These are phyloP conservation scores for Chaetomium cochliodes DNA, from an alignment of 495 filamentous ascomycete genomes.

Conservation along the genomic window DNA sequence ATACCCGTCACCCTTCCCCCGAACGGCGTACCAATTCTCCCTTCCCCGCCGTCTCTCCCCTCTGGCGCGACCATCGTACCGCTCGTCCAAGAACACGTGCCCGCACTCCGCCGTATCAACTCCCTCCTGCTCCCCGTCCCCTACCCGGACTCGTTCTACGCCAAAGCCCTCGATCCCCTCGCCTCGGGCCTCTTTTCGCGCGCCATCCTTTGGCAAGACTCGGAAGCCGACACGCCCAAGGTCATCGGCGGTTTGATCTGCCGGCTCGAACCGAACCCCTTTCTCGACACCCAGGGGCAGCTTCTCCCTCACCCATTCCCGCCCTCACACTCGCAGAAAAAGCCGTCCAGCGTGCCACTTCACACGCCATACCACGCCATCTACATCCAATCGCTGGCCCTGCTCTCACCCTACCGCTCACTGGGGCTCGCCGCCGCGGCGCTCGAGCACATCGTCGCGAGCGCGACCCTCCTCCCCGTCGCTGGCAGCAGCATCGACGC, in stretches of 20 bases:
- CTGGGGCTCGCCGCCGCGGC: conserved; percentile 77
- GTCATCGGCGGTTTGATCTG: conserved; percentile 83
- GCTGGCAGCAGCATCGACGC: conserved; percentile 48
- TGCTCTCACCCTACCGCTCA: conserved; percentile 78
- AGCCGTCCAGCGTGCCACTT: not conserved
- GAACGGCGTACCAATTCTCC: conserved; percentile 37
- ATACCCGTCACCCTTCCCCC: conserved; percentile 33
- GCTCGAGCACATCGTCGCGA: conserved; percentile 56
- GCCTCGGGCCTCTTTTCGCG: conserved; percentile 70
- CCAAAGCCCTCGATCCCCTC: conserved; percentile 65
- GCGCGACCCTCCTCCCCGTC: conserved; percentile 37
- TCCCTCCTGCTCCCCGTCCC: conserved; percentile 78
- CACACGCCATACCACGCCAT: conserved; percentile 48
- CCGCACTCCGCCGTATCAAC: conserved; percentile 78
- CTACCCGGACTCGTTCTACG: conserved; percentile 87
- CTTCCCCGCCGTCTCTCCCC: conserved; percentile 40
- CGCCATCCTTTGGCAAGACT: conserved; percentile 60
- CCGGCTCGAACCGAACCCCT: conserved; percentile 60
- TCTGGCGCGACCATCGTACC: conserved; percentile 57
- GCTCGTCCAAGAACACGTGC: conserved; percentile 61
- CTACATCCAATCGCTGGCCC: conserved; percentile 84
- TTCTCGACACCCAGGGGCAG: conserved; percentile 24
- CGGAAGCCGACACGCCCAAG: conserved; percentile 46
- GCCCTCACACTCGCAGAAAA: not conserved
- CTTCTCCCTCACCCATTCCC: conserved; percentile 12